Conservation (phyloP, 768 basidiomycete genomes). For the Russula lepida region DNA sequence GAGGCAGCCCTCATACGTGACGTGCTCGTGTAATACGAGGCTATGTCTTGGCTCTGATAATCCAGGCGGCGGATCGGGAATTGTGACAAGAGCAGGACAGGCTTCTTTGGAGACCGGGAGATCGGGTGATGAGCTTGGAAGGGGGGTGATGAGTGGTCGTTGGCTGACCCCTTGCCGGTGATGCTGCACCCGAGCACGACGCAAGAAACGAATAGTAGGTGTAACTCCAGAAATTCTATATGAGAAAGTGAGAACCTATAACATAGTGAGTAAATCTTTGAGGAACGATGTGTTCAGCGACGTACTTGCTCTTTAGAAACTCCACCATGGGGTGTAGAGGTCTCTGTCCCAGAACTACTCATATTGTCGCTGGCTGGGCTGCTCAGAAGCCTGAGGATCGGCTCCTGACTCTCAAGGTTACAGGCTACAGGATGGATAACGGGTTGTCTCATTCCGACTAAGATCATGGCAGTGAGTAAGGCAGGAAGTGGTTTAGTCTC, state of each 20-base stretch:
- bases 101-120: not conserved
- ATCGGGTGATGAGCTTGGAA: not conserved
- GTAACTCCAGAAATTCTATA: not conserved
- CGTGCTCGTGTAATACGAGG: constrained; percentile 5
- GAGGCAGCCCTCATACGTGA: constrained; percentile 7
- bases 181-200: not conserved
- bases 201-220: not conserved
- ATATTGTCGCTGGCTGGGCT: not conserved
- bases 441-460: not conserved
- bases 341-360: not conserved
- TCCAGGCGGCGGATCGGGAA: constrained; percentile 6
- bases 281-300: not conserved
- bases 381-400: not conserved
- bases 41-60: not conserved
- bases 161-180: not conserved
- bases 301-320: not conserved
- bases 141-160: not conserved
- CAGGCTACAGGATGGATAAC: not conserved
- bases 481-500: constrained; percentile 4
- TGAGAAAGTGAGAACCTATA: constrained; percentile 7
- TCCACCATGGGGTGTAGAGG: not conserved
- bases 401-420: not conserved
- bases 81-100: constrained; percentile 2
- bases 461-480: constrained; percentile 5
- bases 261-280: not conserved